Evolutionary conservation across 192 early-diverging fungal species (phyloP), one percentile per base, ranked within the genome.

Genomic region (Linnemannia hyalina): DNA sequence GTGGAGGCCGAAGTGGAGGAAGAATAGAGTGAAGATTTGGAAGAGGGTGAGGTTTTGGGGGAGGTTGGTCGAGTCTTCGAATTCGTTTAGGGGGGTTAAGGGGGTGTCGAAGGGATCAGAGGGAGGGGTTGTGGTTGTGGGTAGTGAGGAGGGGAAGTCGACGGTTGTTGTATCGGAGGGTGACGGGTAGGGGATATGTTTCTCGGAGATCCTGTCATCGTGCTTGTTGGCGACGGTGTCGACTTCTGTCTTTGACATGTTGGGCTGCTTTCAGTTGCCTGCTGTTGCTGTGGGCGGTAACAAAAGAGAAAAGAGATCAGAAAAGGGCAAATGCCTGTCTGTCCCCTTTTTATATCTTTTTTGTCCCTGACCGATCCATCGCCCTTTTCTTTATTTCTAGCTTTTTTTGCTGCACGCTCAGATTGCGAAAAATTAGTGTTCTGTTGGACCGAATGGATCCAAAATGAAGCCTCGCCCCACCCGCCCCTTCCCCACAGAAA

Each of bases 1-100:
- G 26, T 70, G 68, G 46, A 88, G 32, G 38, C 91, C 91, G 77
- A 92, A 93, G 54, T 80, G 63, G 0, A 91, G 16, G 55, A 91
- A 90, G 40, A 91, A 76, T n/a, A 80, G 69, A 2, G 69, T 57
- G 63, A 89, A 92, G 13, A 92, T 76, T 74, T 80, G 52, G 75
- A 76, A 75, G 35, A 89, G 88, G 13, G 52, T 76, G 38, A 92
- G 52, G 20, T 80, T 57, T 32, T 52, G 49, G 72, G 91, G 90
- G 8, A 88, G 47, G 26, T 92, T 82, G 6, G 88, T 80, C 77
- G 84, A 82, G 74, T 92, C 89, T 54, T 80, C 46, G 40, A 88
- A 88, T 73, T 83, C 78, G 72, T 88, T 73, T 1, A 38, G 0
- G 36, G 80, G 72, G 2, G 75, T 32, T 20, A 35, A 22, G 0